Conservation (phyloP, 2,329 filamentous ascomycete species). For the Pestalotiopsis sp. region DNA sequence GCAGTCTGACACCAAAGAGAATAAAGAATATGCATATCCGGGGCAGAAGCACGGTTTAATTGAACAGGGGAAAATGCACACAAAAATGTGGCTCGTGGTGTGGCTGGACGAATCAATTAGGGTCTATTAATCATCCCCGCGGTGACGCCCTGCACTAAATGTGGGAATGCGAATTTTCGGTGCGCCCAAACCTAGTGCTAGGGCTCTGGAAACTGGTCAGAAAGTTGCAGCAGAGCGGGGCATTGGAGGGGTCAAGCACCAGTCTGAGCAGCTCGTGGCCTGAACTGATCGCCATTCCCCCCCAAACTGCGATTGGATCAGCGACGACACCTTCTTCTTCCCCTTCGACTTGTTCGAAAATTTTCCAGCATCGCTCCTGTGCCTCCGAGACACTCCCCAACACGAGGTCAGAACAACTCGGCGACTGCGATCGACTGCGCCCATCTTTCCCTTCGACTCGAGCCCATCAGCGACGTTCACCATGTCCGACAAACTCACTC, state of each 20-base stretch:
- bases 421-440: not conserved
- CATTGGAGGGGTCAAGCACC: not conserved
- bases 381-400: not conserved
- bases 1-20: not conserved
- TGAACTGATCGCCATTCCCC: not conserved
- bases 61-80: not conserved
- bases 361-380: not conserved
- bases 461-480: not conserved
- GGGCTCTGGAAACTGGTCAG: not conserved
- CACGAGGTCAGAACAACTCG: not conserved
- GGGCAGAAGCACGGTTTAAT: not conserved
- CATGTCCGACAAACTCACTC: constrained; percentile 71
- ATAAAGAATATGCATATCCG: not conserved
- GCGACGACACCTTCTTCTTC: not conserved
- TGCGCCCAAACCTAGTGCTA: not conserved
- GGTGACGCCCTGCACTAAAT: not conserved
- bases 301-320: not conserved
- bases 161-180: not conserved
- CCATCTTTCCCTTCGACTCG: not conserved
- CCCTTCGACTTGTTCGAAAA: not conserved
- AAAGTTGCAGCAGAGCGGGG: not conserved
- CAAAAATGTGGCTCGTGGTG: not conserved
- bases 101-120: not conserved
- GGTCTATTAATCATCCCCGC: not conserved
- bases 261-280: not conserved